A percentile compares a stretch with the other conserved stretches of the same genome.
These are phyloP conservation scores for Larix kaempferi DNA, from an alignment of 75 land plant species.

Conservation along the genomic window DNA sequence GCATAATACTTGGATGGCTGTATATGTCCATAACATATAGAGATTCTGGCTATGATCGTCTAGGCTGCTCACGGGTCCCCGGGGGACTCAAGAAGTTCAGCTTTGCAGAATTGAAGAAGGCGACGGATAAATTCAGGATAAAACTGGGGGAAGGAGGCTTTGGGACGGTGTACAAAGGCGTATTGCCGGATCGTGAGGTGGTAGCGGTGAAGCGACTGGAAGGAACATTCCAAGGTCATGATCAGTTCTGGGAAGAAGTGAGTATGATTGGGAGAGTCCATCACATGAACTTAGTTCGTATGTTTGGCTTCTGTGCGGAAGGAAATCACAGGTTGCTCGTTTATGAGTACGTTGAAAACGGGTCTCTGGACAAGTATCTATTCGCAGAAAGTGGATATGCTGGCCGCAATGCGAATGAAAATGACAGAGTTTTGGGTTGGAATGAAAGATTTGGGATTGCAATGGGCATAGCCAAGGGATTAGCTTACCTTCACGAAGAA, in stretches of 20 bases:
- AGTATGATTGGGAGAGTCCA: slow-evolving; percentile 64
- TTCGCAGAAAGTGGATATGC: no score
- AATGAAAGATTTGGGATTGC: no score
- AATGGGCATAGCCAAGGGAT: no score
- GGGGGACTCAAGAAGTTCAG: slow-evolving; percentile 41
- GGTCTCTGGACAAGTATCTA: no score
- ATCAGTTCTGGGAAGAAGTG: slow-evolving; percentile 55
- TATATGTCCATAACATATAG: slow-evolving; percentile 10
- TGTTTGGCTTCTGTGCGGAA: slow-evolving; percentile 81
- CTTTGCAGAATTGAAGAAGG: slow-evolving; percentile 51
- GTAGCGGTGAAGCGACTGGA: slow-evolving; percentile 55
- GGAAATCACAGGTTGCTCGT: no score
- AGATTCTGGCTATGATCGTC: background rate
- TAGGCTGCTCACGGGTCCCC: slow-evolving; percentile 30
- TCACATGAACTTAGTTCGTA: slow-evolving; percentile 68
- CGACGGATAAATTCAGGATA: slow-evolving; percentile 56
- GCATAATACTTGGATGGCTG: slow-evolving; percentile 28
- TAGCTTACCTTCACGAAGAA: slow-evolving; percentile 58
- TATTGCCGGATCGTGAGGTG: slow-evolving; percentile 20
- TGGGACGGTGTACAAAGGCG: slow-evolving; percentile 53
- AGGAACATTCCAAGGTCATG: slow-evolving; percentile 37
- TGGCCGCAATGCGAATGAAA: no score
- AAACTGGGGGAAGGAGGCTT: slow-evolving; percentile 52
- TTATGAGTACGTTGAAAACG: no score
- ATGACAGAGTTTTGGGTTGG: no score